Conservation (phyloP, 768 basidiomycete species). For the Cyclocybe aegerita region DNA sequence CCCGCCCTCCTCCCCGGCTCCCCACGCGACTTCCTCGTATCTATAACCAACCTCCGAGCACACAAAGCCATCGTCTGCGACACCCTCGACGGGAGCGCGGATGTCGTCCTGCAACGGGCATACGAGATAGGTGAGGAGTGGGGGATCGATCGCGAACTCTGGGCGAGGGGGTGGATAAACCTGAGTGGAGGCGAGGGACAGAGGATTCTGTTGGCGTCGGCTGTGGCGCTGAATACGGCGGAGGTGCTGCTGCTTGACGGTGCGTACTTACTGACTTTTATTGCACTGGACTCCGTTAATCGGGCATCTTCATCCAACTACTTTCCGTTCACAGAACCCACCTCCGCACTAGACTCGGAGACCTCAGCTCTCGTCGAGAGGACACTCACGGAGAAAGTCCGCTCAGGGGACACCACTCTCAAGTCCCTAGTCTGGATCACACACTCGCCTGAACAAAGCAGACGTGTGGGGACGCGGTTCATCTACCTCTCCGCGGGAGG, state of each 20-base stretch:
- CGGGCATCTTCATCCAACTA: background rate
- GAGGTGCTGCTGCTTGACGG: constrained; percentile 83
- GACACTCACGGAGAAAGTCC: constrained; percentile 53
- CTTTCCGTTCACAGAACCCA: constrained; percentile 61
- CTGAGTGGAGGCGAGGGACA: constrained; percentile 89
- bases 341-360: constrained; percentile 79
- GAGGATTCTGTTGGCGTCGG: constrained; percentile 76
- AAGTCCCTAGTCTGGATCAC: constrained; percentile 89
- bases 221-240: constrained; percentile 69
- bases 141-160: constrained; percentile 67
- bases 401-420: constrained; percentile 43
- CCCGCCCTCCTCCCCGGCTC: constrained; percentile 84
- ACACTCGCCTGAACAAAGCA: constrained; percentile 79
- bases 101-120: constrained; percentile 33
- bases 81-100: constrained; percentile 11
- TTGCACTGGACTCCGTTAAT: background rate
- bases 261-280: constrained; percentile 28
- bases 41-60: constrained; percentile 55
- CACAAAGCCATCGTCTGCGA: constrained; percentile 27
- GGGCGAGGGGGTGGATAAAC: constrained; percentile 78
- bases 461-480: constrained; percentile 71
- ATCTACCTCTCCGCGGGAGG: constrained; percentile 46
- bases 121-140: constrained; percentile 59
- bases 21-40: constrained; percentile 68
- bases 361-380: constrained; percentile 68